These are phyloP conservation scores for Adiantum capillusveneris DNA, from an alignment of 75 land plant genomes.

Conservation along the genomic window DNA sequence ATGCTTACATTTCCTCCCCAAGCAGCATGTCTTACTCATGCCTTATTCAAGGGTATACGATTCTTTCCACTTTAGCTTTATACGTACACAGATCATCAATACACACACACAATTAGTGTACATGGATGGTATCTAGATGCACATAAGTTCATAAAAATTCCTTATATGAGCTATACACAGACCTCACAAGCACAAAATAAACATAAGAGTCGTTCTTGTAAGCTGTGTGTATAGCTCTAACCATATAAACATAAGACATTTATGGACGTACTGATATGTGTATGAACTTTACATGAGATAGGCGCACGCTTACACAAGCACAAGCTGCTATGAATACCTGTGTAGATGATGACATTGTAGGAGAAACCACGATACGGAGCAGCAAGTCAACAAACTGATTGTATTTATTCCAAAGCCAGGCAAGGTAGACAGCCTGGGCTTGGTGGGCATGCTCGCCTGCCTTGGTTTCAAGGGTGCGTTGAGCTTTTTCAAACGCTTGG, in stretches of 20 bases:
- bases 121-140: too few relatives aligned
- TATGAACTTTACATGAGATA: too few relatives aligned
- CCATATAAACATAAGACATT: not conserved
- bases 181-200: not conserved
- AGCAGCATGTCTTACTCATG: not conserved
- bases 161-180: too few relatives aligned
- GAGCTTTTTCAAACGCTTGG: not conserved
- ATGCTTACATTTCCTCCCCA: not conserved
- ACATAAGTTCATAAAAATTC: too few relatives aligned
- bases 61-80: too few relatives aligned
- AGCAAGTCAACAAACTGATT: slow-evolving; percentile 46
- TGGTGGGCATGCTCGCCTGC: slow-evolving; percentile 14
- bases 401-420: slow-evolving; percentile 68
- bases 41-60: too few relatives aligned
- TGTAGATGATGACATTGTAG: slow-evolving; percentile 24
- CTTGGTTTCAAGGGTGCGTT: slow-evolving; percentile 1
- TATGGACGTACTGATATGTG: too few relatives aligned
- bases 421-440: slow-evolving; percentile 58
- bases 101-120: too few relatives aligned
- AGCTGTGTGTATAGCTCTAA: not conserved
- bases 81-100: too few relatives aligned
- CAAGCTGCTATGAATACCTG: too few relatives aligned
- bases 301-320: too few relatives aligned
- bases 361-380: slow-evolving; percentile 25
- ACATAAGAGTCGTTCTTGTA: not conserved